Base-by-base conservation (phyloP, 2,329 filamentous ascomycete species). In the Aspergillus sp. region DNA sequence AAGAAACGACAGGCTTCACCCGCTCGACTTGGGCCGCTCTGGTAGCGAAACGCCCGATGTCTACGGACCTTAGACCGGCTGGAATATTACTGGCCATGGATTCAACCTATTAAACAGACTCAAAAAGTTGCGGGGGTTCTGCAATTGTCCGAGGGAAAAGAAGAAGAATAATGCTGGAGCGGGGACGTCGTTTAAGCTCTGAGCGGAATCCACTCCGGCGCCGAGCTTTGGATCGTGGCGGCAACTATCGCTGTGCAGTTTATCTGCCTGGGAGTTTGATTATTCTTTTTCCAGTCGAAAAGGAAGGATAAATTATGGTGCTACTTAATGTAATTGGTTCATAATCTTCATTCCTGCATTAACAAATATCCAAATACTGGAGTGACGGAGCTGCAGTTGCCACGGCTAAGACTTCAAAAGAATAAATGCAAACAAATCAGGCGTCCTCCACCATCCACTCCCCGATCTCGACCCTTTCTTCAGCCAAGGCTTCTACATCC, bases 1-100 rank as follows among this genome's bases (percentile, higher is more conserved):
- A 98, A 52, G 90, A 79, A 56, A 97, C 79, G 49, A 93, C 87
- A 6, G 93, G 93, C 68, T 91, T 93, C 61, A 83, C 80, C 49
- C 78, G 78, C 65, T 91, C 86, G 42, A 98, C 79, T 72, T 98
- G 91, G 33, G 81, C 79, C 32, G 88, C 91, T 60, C 91, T 82
- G 46, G 83, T 78, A 52, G 90, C 83, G 67, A 94, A 96, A 50
- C 88, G 86, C 55, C 81, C 82, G 61, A 95, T 81, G 64, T 95
- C 89, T 49, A 86, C 83, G 47, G 83, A 74, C 71, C 86, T 89
- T 59, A 98, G 77, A 61, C 80, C 80, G 32, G 78, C 74, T 10
- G 88, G 88, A 47, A 91, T 73, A 47, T 74, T 73, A 58, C 79
- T 77, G 43, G 87, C 81, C 90, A 95, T 95, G 53, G 48, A 70